Conservation (phyloP, 495 filamentous ascomycete species). For the Aspergillus ellipticus region DNA sequence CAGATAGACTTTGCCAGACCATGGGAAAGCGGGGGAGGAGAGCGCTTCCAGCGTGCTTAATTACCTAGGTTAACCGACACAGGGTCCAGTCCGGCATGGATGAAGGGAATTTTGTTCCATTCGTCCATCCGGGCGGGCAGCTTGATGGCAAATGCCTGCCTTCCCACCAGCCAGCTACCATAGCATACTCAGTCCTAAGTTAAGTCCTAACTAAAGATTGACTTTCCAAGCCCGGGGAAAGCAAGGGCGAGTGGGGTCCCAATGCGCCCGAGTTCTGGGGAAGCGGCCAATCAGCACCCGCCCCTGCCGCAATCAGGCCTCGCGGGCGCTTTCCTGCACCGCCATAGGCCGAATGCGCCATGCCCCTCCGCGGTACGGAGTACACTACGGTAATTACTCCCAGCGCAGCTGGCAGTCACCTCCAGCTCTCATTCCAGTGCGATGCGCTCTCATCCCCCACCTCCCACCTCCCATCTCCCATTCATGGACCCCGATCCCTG, state of each 20-base stretch:
- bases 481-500: not conserved
- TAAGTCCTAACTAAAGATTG: not conserved
- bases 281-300: constrained; percentile 9
- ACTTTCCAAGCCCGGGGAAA: constrained; percentile 11
- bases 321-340: not conserved
- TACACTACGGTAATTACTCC: too few species aligned
- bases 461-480: too few species aligned
- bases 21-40: not conserved
- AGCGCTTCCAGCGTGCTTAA: not conserved
- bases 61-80: not conserved
- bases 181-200: not conserved
- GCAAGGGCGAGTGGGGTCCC: not conserved
- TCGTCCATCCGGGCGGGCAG: not conserved
- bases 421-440: too few species aligned
- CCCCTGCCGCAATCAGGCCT: not conserved
- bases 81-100: not conserved
- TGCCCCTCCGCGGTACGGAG: too few species aligned
- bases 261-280: constrained; percentile 8
- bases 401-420: too few species aligned
- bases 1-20: not conserved
- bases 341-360: not conserved
- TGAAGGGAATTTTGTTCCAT: not conserved
- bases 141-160: not conserved
- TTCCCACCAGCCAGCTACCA: too few species aligned
- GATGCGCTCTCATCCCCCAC: too few species aligned